Evolutionary conservation across 2,329 filamentous ascomycete species (phyloP).

Genomic region (Fusarium acutatum): DNA sequence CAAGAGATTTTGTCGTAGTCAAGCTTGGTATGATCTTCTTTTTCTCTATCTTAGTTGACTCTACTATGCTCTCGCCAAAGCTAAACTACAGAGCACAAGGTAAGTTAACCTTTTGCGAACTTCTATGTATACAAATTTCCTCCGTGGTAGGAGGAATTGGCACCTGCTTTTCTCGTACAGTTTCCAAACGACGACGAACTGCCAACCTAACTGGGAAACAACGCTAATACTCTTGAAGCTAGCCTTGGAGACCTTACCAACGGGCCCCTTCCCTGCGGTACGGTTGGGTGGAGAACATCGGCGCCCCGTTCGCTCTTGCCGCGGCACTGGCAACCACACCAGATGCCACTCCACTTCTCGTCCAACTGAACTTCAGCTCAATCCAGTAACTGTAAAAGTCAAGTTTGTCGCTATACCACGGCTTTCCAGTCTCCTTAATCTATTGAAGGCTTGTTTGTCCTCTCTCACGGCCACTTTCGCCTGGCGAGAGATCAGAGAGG

Average conservation of each 20-base stretch:
- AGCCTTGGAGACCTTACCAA: background rate
- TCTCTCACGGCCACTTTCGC: background rate
- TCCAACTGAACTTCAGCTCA: slow-evolving; percentile 6
- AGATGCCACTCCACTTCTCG: background rate
- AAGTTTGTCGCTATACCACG: background rate
- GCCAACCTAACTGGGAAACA: slow-evolving; percentile 6
- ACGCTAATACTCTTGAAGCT: slow-evolving; percentile 1
- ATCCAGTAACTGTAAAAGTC: background rate
- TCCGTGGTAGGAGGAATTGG: background rate
- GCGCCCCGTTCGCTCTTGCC: slow-evolving; percentile 31
- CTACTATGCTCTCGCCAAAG: background rate
- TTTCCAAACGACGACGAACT: slow-evolving; percentile 17
- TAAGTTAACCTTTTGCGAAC: background rate
- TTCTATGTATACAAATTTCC: background rate
- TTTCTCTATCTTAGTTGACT: background rate
- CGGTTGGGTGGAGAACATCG: slow-evolving; percentile 12
- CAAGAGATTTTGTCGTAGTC: background rate
- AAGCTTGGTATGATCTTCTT: background rate
- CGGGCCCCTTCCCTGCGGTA: slow-evolving; percentile 19
- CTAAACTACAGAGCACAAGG: background rate
- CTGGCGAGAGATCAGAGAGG: background rate
- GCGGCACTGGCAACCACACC: slow-evolving; percentile 23
- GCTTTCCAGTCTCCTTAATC: background rate
- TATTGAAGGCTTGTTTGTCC: background rate
- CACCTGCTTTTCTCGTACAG: slow-evolving; percentile 9